Evolutionary conservation across 768 basidiomycete genomes (phyloP), one percentile per base, ranked within the genome.

Genomic region (Suillus ampliporus): DNA sequence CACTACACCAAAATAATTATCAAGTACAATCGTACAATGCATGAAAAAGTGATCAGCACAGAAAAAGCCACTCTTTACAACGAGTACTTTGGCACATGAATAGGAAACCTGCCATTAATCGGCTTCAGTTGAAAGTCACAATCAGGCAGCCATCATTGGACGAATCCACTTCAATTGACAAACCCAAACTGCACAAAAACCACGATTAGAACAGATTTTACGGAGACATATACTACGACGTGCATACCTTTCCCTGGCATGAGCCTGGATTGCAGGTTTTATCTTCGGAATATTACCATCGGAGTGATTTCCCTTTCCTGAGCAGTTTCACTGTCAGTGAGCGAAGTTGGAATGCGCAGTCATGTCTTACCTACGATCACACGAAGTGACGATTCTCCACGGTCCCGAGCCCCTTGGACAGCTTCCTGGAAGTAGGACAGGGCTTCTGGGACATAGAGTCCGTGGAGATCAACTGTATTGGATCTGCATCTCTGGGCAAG

Each of bases 361-460:
- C 15, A 34, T 38, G 9, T 79, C 87, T 64, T 53, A 88, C 93
- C 92, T 60, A 95, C 92, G 66, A 97, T 95, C 61, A 96, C 78
- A 60, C 83, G 80, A 7, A 96, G 66, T 68, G 90, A 82, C 9
- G 76, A 68, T 60, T 87, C 81, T 3, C 89, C 89, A 28, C 80
- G 75, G 28, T 69, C 72, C 58, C 87, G 86, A 7, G 90, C 92
- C 28, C 82, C 74, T 68, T 84, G 74, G 28, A 95, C 84, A 9
- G 90, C 88, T 8, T 71, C 64, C 71, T 95, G 92, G 1, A 89
- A 87, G 60, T 82, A 82, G 48, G 82, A 76, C 51, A 94, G 87
- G 19, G 93, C 91, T 76, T 97, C 95, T 70, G 91, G 90, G 58
- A 95, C 94, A 74, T 91, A 94, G 3, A 96, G 79, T 3, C 92